A percentile compares a stretch with the other conserved stretches of the same genome.
phyloP scores from a whole-genome alignment of 1,284 basidiomycete genomes.

The Puccinia brachypodii region DNA sequence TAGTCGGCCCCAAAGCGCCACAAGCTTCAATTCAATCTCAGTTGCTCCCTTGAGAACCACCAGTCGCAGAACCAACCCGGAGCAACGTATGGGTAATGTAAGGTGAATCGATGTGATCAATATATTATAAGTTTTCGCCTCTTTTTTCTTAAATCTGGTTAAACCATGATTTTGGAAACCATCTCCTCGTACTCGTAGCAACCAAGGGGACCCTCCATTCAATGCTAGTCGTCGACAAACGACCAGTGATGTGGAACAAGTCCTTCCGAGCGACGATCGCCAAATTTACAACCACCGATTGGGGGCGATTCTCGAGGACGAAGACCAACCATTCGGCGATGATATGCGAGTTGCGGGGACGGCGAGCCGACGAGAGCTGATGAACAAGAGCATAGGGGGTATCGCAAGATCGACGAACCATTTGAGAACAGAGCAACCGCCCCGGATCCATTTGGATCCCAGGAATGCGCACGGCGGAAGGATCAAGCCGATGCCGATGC shows the following conservation, averaged over 20 bases:
- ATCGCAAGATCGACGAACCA: neutral
- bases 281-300: neutral
- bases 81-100: neutral
- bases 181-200: neutral
- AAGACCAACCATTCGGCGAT: neutral
- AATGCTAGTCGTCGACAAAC: neutral
- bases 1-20: neutral
- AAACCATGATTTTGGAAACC: neutral
- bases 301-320: conserved; percentile 12
- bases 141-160: neutral
- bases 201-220: neutral
- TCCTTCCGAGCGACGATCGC: neutral
- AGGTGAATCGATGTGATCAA: neutral
- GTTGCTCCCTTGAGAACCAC: neutral
- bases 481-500: conserved; percentile 7
- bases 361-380: neutral
- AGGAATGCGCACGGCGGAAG: neutral
- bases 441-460: neutral
- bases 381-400: neutral
- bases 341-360: neutral
- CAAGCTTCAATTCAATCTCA: neutral
- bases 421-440: neutral
- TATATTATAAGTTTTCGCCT: too few species aligned
- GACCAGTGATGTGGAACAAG: neutral
- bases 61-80: neutral